Base-by-base conservation (phyloP, 768 basidiomycete genomes). In the Kwoniella heveanensis region DNA sequence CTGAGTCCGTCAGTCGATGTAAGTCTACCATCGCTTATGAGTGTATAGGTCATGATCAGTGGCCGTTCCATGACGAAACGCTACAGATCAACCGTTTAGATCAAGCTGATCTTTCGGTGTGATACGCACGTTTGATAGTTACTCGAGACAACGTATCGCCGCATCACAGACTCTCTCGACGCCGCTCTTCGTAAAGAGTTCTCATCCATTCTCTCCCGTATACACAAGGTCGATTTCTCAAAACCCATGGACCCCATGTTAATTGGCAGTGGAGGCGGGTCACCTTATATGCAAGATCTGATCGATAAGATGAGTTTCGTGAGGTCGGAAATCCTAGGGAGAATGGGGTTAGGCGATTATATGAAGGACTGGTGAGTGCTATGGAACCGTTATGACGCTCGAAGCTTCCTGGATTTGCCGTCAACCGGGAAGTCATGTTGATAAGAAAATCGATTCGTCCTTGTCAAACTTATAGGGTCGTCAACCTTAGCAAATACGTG, bases 231-330 rank as follows among this genome's bases (percentile, higher is more conserved):
- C 49, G 90, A 93, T 77, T 88, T 94, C 73, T 85, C 86, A 54
- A 89, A 88, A 79, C 81, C 85, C 9, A 79, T 85, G 10, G 91
- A 92, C 67, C 84, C 89, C 1, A 83, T 83, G 79, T 60, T 66
- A 8, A 75, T 72, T 70, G 71, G 62, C 21, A 82, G 85, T 48
- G 85, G 85, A 19, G 85, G 86, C 77, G 82, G 89, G 4, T 95
- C 91, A 79, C 79, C 88, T 15, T 98, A 97, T 80, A 90, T 97
- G 86, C 90, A 90, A 77, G 92, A 95, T 67, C 83, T 99, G 58
- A 85, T 87, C 8, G 94, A 96, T 61, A 96, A 92, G 81, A 81
- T 99, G 50, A 81, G 83, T 0, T 93, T 91, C 74, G 83, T 97
- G 66, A 90, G 90, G 80, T 77, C 82, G 17, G 91, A 94, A 71